These are phyloP conservation scores for Ziziphus jujuba DNA, from an alignment of 306 rosid species.

Conservation along the genomic window DNA sequence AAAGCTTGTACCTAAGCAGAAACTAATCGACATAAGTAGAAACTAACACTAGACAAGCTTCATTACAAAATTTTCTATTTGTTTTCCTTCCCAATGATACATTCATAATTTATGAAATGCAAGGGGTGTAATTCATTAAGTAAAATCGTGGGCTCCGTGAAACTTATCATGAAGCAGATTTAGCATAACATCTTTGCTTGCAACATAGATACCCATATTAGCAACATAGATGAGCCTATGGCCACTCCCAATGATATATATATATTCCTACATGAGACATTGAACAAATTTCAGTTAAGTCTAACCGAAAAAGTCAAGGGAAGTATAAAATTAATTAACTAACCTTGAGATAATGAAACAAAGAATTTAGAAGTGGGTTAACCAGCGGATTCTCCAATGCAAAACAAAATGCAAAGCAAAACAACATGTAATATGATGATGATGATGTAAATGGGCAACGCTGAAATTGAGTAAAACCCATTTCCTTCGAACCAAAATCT, in stretches of 20 bases:
- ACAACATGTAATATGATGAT: not conserved
- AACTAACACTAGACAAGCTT: not conserved
- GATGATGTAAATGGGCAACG: not conserved
- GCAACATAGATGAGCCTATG: too few relatives aligned
- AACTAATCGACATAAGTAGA: not conserved
- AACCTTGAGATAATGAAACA: not conserved
- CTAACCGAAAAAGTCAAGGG: not conserved
- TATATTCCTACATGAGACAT: too few relatives aligned
- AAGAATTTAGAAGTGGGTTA: not conserved
- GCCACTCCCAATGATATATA: too few relatives aligned
- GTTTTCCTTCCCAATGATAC: not conserved
- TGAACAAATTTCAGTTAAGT: too few relatives aligned
- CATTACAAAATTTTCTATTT: not conserved
- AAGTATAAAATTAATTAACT: not conserved
- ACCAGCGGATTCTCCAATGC: too few relatives aligned
- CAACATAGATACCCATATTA: slow-evolving; percentile 98
- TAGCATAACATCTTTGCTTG: slow-evolving; percentile 87
- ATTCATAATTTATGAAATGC: not conserved
- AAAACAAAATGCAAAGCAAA: not conserved
- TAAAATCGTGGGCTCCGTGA: slow-evolving; percentile 95
- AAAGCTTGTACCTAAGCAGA: not conserved
- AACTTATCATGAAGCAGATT: slow-evolving; percentile 74
- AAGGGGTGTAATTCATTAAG: slow-evolving; percentile 32
- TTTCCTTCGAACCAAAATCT: too few relatives aligned
- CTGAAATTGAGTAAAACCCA: not conserved